Base-by-base conservation (phyloP, 2,329 filamentous ascomycete species). In the Drechslerella dactyloides region DNA sequence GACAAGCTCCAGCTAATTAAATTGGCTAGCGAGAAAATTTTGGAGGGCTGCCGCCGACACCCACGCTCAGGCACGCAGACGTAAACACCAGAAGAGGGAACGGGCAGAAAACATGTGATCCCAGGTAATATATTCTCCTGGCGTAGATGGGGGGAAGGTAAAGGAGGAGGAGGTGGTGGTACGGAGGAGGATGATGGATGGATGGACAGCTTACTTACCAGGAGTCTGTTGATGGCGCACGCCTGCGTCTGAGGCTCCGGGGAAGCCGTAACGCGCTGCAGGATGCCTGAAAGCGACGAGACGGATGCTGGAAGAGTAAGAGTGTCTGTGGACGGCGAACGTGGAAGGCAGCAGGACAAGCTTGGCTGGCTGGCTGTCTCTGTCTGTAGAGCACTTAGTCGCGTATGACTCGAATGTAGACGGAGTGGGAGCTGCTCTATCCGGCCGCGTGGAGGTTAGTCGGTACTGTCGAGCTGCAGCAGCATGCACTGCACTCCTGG, bases 21-120 rank as follows among this genome's bases (percentile, higher is more conserved):
- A 55, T 10, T 37, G 44, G 40, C 58, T 59, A 69, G 64, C 64
- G 64, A 69, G 64, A 61, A 69, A 69, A 48, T 53, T 69, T 61
- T 53, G 54, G 62, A 48, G 44, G 27, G 7, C 15, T 19, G 7
- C 33, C 44, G 21, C 30, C 21, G 40, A 30, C 44, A 51, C 42
- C 61, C 6, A 24, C 24, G 44, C 61, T 35, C 52, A 44, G 11
- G 37, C 35, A 52, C 30, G 37, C 54, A 44, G 53, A 59, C 19
- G 54, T 46, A 33, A 53, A 56, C 30, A 61, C 37, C 37, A 42
- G 37, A 17, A 42, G 37, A 13, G n/a, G 37, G 37, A 42, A 17
- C 4, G 15, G 37, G 37, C 27, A 33, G 27, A 8, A 33, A 8
- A 33, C 27, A 33, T 33, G 27, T 33, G 27, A 33, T 33, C 4